A percentile compares a stretch with the other conserved stretches of the same genome.
phyloP scores from a whole-genome alignment of 345 rosid genomes.

The Eucalyptus marginata region DNA sequence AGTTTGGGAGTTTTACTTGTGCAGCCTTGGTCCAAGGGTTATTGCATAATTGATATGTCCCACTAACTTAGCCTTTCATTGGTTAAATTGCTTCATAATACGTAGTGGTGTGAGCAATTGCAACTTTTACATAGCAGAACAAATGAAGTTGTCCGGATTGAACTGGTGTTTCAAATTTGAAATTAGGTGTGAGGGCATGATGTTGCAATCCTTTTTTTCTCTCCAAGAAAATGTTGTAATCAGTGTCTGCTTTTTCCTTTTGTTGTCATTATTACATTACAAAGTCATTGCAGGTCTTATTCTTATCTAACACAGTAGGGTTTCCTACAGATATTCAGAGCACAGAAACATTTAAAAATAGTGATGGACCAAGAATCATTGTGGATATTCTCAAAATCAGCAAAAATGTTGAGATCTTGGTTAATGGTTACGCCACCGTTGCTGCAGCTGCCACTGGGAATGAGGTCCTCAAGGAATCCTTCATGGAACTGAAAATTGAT shows the following conservation, averaged over 20 bases:
- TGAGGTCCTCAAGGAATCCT: slow-evolving; percentile 69
- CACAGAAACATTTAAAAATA: slow-evolving; percentile 44
- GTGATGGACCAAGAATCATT: slow-evolving; percentile 50
- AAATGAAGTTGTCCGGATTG: background rate
- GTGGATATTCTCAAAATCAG: slow-evolving; percentile 29
- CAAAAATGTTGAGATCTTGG: slow-evolving; percentile 32
- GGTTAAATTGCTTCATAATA: background rate
- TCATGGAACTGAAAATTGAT: slow-evolving; percentile 77
- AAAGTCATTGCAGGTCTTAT: background rate
- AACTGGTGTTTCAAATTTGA: background rate
- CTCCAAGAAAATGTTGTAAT: background rate
- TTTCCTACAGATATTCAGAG: slow-evolving; percentile 52
- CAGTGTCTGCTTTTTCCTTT: background rate
- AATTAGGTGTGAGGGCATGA: background rate
- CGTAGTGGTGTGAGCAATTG: background rate
- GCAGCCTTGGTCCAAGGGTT: background rate
- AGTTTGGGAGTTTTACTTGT: background rate
- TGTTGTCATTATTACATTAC: background rate
- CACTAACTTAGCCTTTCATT: background rate
- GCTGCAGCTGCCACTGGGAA: slow-evolving; percentile 76
- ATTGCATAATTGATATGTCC: background rate
- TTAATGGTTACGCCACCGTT: slow-evolving; percentile 54
- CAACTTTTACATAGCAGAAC: background rate
- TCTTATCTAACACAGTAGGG: background rate
- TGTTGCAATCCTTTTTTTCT: background rate